These are phyloP conservation scores for Plasmodium knowlesi DNA, from an alignment of 169 alveolate genomes.

Conservation along the genomic window DNA sequence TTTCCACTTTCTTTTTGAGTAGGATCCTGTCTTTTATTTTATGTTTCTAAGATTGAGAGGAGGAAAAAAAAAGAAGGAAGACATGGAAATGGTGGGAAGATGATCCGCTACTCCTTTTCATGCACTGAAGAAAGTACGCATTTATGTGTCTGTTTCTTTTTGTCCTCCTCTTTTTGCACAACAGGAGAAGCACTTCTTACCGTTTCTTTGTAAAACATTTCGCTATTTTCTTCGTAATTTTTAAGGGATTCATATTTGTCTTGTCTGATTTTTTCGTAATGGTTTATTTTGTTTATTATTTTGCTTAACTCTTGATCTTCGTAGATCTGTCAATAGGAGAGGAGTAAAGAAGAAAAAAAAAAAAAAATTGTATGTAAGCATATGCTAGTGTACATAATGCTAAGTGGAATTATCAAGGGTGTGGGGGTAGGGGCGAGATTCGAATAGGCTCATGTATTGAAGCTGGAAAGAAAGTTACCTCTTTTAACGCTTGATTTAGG, in stretches of 20 bases:
- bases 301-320: conserved; percentile 42
- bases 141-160: neutral
- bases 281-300: conserved; percentile 24
- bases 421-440: too few relatives aligned
- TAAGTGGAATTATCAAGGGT: neutral
- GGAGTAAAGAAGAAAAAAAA: neutral
- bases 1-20: conserved; percentile 51
- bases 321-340: neutral
- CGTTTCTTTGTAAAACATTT: conserved; percentile 40
- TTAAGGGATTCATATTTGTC: conserved; percentile 38
- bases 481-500: conserved; percentile 40
- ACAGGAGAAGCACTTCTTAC: neutral
- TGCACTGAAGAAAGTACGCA: neutral
- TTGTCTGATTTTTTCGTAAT: conserved; percentile 45
- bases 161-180: neutral
- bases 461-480: conserved; percentile 14
- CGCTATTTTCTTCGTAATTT: conserved; percentile 15
- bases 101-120: neutral
- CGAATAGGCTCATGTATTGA: neutral
- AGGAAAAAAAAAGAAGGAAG: neutral
- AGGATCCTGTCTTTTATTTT: conserved; percentile 48
- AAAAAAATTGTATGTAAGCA: neutral
- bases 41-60: conserved; percentile 1
- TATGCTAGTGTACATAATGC: neutral
- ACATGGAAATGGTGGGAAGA: neutral